Percentiles rank a stretch among this genome's conserved stretches.
phyloP scores from a whole-genome alignment of 208 protist species.

The Wallacemonas rigidus region DNA sequence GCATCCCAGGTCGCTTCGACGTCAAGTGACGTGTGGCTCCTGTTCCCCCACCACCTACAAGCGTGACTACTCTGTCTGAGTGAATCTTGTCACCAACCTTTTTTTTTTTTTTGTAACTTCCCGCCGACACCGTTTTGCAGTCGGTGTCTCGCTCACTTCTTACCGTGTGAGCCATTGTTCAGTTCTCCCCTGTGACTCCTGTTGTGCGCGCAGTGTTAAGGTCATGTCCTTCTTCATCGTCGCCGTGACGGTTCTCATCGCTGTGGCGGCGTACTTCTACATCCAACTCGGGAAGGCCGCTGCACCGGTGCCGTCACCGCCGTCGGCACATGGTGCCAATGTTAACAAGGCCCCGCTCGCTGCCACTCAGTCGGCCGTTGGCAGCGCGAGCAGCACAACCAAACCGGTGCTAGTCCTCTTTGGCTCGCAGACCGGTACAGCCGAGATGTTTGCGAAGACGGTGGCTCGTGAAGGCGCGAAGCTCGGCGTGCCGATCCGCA shows the following conservation, averaged over 20 bases:
- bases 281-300: slow-evolving; percentile 33
- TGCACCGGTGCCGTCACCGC: neutral
- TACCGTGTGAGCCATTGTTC: no score
- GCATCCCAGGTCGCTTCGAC: no score
- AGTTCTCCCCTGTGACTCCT: neutral
- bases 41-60: no score
- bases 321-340: neutral
- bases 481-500: slow-evolving; percentile 58
- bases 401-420: slow-evolving; percentile 80
- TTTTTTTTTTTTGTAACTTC: no score
- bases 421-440: slow-evolving; percentile 89
- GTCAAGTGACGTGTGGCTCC: no score
- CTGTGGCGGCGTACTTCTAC: slow-evolving; percentile 54
- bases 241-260: slow-evolving; percentile 38
- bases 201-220: neutral
- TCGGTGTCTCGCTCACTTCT: no score
- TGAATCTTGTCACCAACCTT: no score
- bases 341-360: neutral
- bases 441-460: slow-evolving; percentile 90
- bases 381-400: neutral
- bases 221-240: slow-evolving; percentile 42
- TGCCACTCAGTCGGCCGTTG: neutral
- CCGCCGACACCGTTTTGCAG: no score
- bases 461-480: slow-evolving; percentile 69
- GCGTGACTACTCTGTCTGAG: no score